These are phyloP conservation scores for Neopestalotiopsis clavispora DNA, from an alignment of 2,329 filamentous ascomycete genomes.

Conservation along the genomic window DNA sequence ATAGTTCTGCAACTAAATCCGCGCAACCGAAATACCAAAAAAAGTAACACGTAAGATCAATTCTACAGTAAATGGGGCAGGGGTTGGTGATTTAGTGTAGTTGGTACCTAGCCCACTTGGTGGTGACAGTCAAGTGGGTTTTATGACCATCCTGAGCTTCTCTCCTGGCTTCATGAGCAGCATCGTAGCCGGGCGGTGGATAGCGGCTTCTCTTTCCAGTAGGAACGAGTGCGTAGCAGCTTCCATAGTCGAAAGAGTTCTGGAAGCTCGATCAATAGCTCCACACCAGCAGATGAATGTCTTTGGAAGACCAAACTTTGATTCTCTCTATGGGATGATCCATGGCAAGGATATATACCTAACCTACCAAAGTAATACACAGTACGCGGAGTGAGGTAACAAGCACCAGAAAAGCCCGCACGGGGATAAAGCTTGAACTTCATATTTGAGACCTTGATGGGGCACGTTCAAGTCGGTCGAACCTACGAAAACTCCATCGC, in stretches of 20 bases:
- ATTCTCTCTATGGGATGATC: neutral
- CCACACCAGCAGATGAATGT: neutral
- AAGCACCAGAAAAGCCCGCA: neutral
- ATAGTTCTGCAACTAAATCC: neutral
- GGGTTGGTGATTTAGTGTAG: neutral
- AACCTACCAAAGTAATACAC: neutral
- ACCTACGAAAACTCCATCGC: neutral
- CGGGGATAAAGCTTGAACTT: neutral
- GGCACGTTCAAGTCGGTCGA: neutral
- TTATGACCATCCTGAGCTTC: neutral
- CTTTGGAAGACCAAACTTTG: neutral
- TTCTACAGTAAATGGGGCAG: neutral
- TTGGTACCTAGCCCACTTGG: neutral
- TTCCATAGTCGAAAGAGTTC: neutral
- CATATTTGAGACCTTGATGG: neutral
- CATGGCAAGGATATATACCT: neutral
- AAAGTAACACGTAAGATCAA: slow-evolving; percentile 3
- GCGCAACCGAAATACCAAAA: neutral
- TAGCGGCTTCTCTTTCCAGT: no score
- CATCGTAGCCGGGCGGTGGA: neutral
- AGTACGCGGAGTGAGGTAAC: neutral
- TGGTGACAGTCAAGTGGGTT: neutral
- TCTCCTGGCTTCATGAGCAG: neutral
- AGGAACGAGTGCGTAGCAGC: no score
- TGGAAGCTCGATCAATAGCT: neutral